phyloP scores from a whole-genome alignment of 2,329 filamentous ascomycete species.

The Exserohilum turcica region DNA sequence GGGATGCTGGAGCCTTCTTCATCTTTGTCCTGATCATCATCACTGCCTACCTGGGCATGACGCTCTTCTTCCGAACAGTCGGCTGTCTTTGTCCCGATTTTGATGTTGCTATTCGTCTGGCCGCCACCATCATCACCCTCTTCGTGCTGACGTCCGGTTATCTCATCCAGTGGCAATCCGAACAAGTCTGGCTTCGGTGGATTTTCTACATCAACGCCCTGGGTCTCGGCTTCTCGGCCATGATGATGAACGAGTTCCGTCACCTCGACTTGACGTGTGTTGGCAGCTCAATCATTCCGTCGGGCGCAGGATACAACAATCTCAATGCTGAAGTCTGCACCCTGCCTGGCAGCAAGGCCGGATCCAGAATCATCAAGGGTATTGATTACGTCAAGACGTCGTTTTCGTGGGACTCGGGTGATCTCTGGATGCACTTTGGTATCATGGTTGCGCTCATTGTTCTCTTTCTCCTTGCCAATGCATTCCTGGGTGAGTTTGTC shows the following conservation, averaged over 20 bases:
- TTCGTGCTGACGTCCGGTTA: constrained; percentile 83
- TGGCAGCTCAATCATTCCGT: constrained; percentile 70
- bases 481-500: constrained; percentile 77
- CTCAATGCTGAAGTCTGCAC: constrained; percentile 82
- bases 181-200: constrained; percentile 83
- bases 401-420: constrained; percentile 68
- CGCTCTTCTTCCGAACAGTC: constrained; percentile 53
- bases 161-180: constrained; percentile 76
- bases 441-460: constrained; percentile 78
- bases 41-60: constrained; percentile 51
- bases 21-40: constrained; percentile 54
- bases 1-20: constrained; percentile 55
- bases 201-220: constrained; percentile 81
- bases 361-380: constrained; percentile 68
- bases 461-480: constrained; percentile 73
- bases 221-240: constrained; percentile 72
- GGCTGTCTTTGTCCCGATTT: constrained; percentile 79
- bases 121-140: constrained; percentile 78
- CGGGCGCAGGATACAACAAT: constrained; percentile 70
- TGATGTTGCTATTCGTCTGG: constrained; percentile 81
- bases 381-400: constrained; percentile 69
- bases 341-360: constrained; percentile 70
- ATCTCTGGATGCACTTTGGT: constrained; percentile 69
- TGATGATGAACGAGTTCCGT: constrained; percentile 89
- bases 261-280: constrained; percentile 71